Evolutionary conservation across 768 basidiomycete genomes (phyloP), one percentile per base, ranked within the genome.

Genomic region (Russula foetens): DNA sequence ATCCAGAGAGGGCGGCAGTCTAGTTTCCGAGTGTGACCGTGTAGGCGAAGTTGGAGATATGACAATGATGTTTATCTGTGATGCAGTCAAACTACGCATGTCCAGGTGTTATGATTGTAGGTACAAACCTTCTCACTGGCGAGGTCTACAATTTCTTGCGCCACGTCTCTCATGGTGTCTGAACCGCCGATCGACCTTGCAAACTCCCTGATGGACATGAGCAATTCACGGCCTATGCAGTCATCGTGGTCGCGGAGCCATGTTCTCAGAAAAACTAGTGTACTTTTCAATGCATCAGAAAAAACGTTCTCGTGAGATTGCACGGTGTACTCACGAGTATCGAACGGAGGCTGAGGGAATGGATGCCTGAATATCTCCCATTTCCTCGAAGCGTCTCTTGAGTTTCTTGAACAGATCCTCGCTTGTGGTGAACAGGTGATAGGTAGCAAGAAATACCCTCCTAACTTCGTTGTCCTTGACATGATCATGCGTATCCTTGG

Each of bases 401-500:
- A 81, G 61, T 21, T 74, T 66, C 7, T 58, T 62, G 59, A 79
- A 76, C 17, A 81, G 63, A 28, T 72, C 74, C 50, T 76, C 74
- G 4, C 75, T 68, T 7, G 75, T 75, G 1, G 76, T 74, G 61
- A 79, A 81, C 44, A 77, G 75, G 21, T 70, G 67, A 66, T 72
- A 80, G 12, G 74, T 75, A 1, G 73, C 71, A 24, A 82, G 70
- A 35, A 82, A 68, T 39, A 73, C 68, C 59, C 77, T 76, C 53
- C 72, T 69, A 61, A 75, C 77, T 39, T 77, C 75, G 67, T 48
- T 68, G 51, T 63, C 73, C 73, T 78, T 56, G 47, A 59, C 49
- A 56, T 12, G 52, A 28, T 59, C 52, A 39, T 61, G 39, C 15
- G 64, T 59, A 14, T 56, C 68, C 24, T 66, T 67, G 51, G 77